A percentile compares a stretch with the other conserved stretches of the same genome.
These are phyloP conservation scores for Pleurotus citrinopileatus DNA, from an alignment of 768 basidiomycete genomes.

Conservation along the genomic window DNA sequence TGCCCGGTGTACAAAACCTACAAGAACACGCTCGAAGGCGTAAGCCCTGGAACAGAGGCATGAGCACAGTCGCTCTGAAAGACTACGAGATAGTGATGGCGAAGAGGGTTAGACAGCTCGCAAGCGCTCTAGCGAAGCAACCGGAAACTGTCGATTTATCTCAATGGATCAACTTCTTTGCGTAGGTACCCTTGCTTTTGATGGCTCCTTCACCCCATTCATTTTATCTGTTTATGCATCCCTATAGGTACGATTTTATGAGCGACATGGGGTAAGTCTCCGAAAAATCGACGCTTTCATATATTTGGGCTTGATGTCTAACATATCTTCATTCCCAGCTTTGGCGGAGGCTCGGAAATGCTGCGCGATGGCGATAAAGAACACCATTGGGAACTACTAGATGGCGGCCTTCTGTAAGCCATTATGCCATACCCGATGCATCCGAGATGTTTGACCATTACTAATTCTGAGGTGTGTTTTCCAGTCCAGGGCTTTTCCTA, in stretches of 20 bases:
- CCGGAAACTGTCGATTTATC: constrained; percentile 26
- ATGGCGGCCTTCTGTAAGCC: constrained; percentile 17
- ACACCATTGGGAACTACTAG: constrained; percentile 16
- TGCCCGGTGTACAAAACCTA: constrained; percentile 33
- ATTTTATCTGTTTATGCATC: too few relatives aligned
- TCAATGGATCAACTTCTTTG: constrained; percentile 35
- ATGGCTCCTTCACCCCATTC: background rate
- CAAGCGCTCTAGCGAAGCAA: constrained; percentile 30
- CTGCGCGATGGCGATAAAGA: constrained; percentile 35
- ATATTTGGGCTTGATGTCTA: constrained; percentile 10
- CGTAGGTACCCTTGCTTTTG: constrained; percentile 25
- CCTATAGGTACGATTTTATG: constrained; percentile 38
- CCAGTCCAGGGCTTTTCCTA: constrained; percentile 14
- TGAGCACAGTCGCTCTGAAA: constrained; percentile 42
- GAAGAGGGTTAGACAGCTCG: constrained; percentile 35
- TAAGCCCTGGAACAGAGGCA: constrained; percentile 47
- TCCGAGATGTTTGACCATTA: too few relatives aligned
- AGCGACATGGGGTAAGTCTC: constrained; percentile 33
- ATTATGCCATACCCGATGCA: too few relatives aligned
- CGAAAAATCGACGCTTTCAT: background rate
- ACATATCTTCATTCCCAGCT: constrained; percentile 23
- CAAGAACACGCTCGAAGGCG: constrained; percentile 43
- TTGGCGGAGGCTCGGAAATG: constrained; percentile 36
- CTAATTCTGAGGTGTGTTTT: too few relatives aligned
- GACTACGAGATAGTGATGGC: constrained; percentile 41